These are phyloP conservation scores for Rhynchosporium graminicola DNA, from an alignment of 2,329 filamentous ascomycete genomes.

Conservation along the genomic window DNA sequence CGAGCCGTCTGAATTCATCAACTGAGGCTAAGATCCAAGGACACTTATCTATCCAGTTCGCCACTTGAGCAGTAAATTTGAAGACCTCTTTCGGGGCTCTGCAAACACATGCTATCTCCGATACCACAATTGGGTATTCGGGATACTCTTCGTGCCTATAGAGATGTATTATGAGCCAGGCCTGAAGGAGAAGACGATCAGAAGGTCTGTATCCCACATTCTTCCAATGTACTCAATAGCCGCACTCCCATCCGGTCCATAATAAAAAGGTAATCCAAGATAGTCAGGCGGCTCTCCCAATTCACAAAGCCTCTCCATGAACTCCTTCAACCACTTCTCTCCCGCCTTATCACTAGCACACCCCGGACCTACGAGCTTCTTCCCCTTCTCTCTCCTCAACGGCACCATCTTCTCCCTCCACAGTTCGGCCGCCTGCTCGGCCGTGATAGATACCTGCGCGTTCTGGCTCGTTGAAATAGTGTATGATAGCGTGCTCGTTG, in stretches of 20 bases:
- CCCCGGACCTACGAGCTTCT: constrained; percentile 45
- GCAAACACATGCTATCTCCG: constrained; percentile 47
- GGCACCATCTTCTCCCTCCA: constrained; percentile 45
- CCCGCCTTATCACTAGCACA: constrained; percentile 45
- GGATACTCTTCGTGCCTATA: constrained; percentile 39
- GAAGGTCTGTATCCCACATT: constrained; percentile 34
- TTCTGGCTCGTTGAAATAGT: constrained; percentile 51
- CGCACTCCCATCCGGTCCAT: constrained; percentile 36
- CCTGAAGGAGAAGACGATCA: not conserved
- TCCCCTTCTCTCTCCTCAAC: constrained; percentile 39
- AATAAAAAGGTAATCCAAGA: constrained; percentile 48
- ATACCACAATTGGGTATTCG: constrained; percentile 43
- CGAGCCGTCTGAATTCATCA: constrained; percentile 47
- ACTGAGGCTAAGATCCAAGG: constrained; percentile 47
- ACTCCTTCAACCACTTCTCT: constrained; percentile 45
- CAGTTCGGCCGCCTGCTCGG: constrained; percentile 42
- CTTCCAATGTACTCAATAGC: constrained; percentile 43
- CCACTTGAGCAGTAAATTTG: constrained; percentile 44
- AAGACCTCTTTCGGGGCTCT: constrained; percentile 43
- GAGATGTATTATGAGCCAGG: not conserved
- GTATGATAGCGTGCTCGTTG: constrained; percentile 41
- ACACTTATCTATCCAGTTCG: constrained; percentile 47
- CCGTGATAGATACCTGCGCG: constrained; percentile 41
- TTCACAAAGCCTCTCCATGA: constrained; percentile 43
- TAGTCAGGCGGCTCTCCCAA: constrained; percentile 44